Evolutionary conservation across 805 yeast species (phyloP).

Genomic region (Saturnispora mendoncae): DNA sequence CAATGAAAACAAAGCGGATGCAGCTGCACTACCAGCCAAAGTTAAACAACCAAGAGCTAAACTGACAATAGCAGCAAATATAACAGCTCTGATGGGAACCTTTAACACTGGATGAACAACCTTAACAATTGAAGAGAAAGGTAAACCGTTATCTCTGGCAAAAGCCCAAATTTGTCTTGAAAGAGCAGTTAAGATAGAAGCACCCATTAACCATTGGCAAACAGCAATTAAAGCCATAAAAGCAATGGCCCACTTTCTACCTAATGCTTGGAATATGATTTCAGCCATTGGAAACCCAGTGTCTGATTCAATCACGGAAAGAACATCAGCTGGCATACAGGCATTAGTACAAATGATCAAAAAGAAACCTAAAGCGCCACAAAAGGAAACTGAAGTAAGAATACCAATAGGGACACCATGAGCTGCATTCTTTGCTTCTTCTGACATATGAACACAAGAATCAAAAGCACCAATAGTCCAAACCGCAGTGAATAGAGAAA

Average conservation of each 20-base stretch:
- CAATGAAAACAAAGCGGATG: slow-evolving; percentile 59
- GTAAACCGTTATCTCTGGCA: slow-evolving; percentile 61
- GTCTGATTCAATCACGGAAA: slow-evolving; percentile 37
- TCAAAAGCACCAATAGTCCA: slow-evolving; percentile 74
- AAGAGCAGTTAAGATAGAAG: slow-evolving; percentile 60
- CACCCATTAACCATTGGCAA: slow-evolving; percentile 42
- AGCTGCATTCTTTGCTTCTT: slow-evolving; percentile 58
- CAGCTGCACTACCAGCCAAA: slow-evolving; percentile 50
- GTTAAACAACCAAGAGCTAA: slow-evolving; percentile 48
- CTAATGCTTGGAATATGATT: slow-evolving; percentile 43
- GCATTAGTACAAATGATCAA: slow-evolving; percentile 54
- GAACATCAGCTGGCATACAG: slow-evolving; percentile 46
- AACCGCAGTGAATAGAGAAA: slow-evolving; percentile 50
- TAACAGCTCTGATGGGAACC: slow-evolving; percentile 61
- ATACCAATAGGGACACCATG: slow-evolving; percentile 60
- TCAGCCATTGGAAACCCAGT: slow-evolving; percentile 55
- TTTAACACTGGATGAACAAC: slow-evolving; percentile 45
- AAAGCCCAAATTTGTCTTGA: slow-evolving; percentile 59
- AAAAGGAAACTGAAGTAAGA: slow-evolving; percentile 45
- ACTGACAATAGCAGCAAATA: slow-evolving; percentile 43
- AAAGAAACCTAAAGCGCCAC: slow-evolving; percentile 48
- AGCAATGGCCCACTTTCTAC: slow-evolving; percentile 33
- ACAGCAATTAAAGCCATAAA: slow-evolving; percentile 37
- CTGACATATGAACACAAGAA: slow-evolving; percentile 65
- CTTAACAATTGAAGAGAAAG: slow-evolving; percentile 47